Evolutionary conservation across 1,139 yeast species (phyloP).

Genomic region (Taphrina confusa): DNA sequence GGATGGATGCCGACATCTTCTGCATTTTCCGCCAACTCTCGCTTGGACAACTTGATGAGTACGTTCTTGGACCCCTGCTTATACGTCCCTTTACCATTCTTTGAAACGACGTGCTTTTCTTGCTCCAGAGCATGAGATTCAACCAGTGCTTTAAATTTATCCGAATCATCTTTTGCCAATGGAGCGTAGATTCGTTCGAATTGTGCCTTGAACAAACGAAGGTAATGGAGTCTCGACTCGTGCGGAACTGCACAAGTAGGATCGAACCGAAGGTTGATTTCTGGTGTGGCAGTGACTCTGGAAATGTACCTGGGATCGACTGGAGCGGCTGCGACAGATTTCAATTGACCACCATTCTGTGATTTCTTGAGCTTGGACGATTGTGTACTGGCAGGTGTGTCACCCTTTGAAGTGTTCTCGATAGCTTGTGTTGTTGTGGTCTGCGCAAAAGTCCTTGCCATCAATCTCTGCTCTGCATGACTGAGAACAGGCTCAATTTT

Average conservation of each 20-base stretch:
- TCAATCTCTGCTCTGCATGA: slow-evolving; percentile 2
- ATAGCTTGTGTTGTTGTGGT: not conserved
- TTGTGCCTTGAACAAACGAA: slow-evolving; percentile 8
- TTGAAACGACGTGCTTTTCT: slow-evolving; percentile 4
- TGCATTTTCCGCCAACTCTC: not conserved
- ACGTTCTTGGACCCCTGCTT: slow-evolving; percentile 20
- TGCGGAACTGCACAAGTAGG: slow-evolving; percentile 17
- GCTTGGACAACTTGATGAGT: slow-evolving; percentile 16
- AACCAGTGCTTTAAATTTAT: not conserved
- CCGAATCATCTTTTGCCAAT: not conserved
- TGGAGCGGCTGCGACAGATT: not conserved
- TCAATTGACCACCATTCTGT: too few species aligned
- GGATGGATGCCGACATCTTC: slow-evolving; percentile 13
- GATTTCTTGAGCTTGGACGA: too few species aligned
- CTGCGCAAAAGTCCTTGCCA: not conserved
- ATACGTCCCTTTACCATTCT: slow-evolving; percentile 19
- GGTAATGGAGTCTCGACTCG: slow-evolving; percentile 21
- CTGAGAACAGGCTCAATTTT: not conserved
- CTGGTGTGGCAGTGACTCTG: not conserved
- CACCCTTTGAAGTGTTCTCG: not conserved
- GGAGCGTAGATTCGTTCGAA: slow-evolving; percentile 21
- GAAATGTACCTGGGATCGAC: slow-evolving; percentile 10
- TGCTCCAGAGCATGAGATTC: slow-evolving; percentile 19
- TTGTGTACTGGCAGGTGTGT: not conserved
- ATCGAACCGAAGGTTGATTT: slow-evolving; percentile 10